Percentiles rank a stretch among this genome's conserved stretches.
Evolutionary conservation across 176 grass and related monocot species (phyloP).

Genomic region (Cocos nucifera): DNA sequence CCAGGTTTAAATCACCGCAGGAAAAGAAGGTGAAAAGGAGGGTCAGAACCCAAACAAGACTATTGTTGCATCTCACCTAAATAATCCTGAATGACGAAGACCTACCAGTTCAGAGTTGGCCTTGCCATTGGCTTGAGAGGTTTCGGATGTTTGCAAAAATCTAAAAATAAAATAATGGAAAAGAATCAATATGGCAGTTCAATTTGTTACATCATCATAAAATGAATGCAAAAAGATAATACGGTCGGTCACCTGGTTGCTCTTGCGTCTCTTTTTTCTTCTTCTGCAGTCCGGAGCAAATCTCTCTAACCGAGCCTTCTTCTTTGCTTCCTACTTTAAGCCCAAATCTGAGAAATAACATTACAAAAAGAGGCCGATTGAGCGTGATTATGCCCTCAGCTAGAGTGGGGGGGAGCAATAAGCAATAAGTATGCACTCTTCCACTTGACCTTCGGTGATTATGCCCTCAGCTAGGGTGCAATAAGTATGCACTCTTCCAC

Average conservation of each 20-base stretch:
- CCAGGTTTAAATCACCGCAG: too few species aligned
- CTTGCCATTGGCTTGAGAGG: constrained; percentile 33
- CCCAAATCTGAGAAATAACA: constrained; percentile 53
- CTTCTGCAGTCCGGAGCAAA: constrained; percentile 65
- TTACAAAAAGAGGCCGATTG: background rate
- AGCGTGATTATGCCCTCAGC: too few species aligned
- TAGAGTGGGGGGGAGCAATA: too few species aligned
- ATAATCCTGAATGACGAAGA: constrained; percentile 9
- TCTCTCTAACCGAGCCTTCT: constrained; percentile 75
- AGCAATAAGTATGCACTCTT: too few species aligned
- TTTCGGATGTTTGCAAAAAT: constrained; percentile 47
- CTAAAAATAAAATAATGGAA: constrained; percentile 22
- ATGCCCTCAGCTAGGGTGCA: too few species aligned
- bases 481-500: too few species aligned
- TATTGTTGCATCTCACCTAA: too few species aligned
- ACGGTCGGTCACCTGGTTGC: constrained; percentile 46
- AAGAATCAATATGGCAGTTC: background rate
- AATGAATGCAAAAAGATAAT: too few species aligned
- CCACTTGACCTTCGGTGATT: too few species aligned
- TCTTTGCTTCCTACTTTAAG: constrained; percentile 56
- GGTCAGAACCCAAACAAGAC: too few species aligned
- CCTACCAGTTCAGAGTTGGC: constrained; percentile 47
- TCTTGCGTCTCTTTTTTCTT: constrained; percentile 83
- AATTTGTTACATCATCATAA: too few species aligned
- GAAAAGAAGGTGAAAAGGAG: too few species aligned